Conservation (phyloP, 176 grass and related monocot genomes). For the Ensete glaucum region DNA sequence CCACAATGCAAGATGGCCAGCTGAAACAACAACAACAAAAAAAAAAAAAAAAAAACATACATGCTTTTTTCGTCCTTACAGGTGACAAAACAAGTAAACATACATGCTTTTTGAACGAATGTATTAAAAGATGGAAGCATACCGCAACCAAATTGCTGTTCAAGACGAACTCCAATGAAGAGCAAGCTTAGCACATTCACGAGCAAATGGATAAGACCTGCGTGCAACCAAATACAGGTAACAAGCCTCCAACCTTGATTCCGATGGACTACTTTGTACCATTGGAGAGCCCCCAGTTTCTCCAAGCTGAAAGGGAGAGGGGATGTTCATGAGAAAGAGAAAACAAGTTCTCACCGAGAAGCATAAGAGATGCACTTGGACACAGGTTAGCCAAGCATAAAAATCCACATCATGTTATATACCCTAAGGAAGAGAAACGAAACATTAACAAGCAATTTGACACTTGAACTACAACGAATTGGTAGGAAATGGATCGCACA, state of each 20-base stretch:
- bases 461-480: not conserved
- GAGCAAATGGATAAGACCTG: slow-evolving; percentile 83
- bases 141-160: slow-evolving; percentile 97
- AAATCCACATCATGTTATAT: too few species aligned
- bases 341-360: too few species aligned
- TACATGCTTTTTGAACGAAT: not conserved
- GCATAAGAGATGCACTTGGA: too few species aligned
- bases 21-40: not conserved
- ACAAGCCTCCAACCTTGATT: slow-evolving; percentile 90
- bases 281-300: slow-evolving; percentile 75
- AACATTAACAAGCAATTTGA: not conserved
- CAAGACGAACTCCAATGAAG: slow-evolving; percentile 89
- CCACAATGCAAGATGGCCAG: not conserved
- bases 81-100: not conserved
- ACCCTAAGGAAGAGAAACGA: too few species aligned
- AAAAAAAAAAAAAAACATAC: not conserved
- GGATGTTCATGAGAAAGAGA: not conserved
- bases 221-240: slow-evolving; percentile 77
- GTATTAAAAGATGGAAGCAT: slow-evolving; percentile 17
- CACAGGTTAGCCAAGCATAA: too few species aligned
- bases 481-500: not conserved
- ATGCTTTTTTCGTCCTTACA: not conserved
- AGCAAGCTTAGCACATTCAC: slow-evolving; percentile 90
- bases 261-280: slow-evolving; percentile 77
- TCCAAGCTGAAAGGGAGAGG: slow-evolving; percentile 41